Conservation (phyloP, 257 asterid genomes). For the Solanum sejunctum region DNA sequence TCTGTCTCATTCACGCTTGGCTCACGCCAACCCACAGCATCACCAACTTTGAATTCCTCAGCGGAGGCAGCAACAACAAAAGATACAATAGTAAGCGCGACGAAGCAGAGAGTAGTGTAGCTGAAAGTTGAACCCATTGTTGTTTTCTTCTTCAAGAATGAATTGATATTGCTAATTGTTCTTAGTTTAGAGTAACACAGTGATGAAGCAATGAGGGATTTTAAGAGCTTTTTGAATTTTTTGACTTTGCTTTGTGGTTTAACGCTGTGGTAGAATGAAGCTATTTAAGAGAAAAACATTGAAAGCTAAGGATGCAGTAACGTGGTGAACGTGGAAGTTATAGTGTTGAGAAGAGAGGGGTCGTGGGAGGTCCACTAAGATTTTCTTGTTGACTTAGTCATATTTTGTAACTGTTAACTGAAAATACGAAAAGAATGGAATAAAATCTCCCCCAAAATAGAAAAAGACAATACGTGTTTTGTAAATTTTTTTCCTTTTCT, state of each 20-base stretch:
- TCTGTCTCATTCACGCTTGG: constrained; percentile 31
- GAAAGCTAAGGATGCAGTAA: not conserved
- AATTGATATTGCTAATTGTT: not conserved
- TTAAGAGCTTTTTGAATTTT: not conserved
- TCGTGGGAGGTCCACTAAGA: not conserved
- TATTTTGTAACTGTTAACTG: not conserved
- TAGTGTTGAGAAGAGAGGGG: not conserved
- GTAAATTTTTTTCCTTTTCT: too few species aligned
- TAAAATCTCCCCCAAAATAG: not conserved
- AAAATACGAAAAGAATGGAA: not conserved
- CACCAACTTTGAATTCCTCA: constrained; percentile 63
- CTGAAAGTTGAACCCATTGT: constrained; percentile 13
- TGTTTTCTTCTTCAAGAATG: not conserved
- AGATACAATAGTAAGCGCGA: constrained; percentile 4
- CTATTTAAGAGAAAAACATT: not conserved
- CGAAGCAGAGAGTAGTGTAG: not conserved
- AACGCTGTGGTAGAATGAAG: not conserved
- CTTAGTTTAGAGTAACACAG: not conserved
- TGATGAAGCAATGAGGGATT: not conserved
- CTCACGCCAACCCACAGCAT: constrained; percentile 42
- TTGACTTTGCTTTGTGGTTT: not conserved
- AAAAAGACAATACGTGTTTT: too few species aligned
- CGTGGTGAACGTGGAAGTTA: constrained; percentile 29
- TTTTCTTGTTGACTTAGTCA: constrained; percentile 7
- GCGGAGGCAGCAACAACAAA: constrained; percentile 14